phyloP scores from a whole-genome alignment of 306 rosid species.

The Vigna angularis region DNA sequence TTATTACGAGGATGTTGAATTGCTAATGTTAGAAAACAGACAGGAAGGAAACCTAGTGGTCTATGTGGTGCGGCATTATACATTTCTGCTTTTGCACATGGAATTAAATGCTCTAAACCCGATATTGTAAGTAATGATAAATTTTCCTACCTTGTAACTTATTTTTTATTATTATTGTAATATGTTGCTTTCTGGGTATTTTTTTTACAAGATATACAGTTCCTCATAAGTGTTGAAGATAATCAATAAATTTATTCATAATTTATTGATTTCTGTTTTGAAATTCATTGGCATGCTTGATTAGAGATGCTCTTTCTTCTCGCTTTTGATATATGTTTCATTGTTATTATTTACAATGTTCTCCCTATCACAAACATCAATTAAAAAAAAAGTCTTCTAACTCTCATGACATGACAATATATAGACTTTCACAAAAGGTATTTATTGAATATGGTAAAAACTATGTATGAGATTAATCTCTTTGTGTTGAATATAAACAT shows the following conservation, averaged over 20 bases:
- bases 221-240: constrained; percentile 5
- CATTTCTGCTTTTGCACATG: constrained; percentile 79
- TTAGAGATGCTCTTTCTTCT: neutral
- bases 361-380: no score
- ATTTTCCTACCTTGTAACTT: constrained; percentile 20
- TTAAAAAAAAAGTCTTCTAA: no score
- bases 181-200: neutral
- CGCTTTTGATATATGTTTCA: neutral
- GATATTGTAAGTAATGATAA: constrained; percentile 71
- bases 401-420: no score
- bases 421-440: no score
- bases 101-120: constrained; percentile 64
- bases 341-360: neutral
- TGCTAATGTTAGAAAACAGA: constrained; percentile 55
- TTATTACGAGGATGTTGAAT: constrained; percentile 7
- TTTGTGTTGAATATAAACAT: no score
- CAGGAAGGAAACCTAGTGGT: constrained; percentile 96
- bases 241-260: neutral
- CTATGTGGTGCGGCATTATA: constrained; percentile 91
- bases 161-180: constrained; percentile 16
- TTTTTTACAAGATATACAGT: neutral
- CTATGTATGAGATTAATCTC: no score
- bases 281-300: neutral
- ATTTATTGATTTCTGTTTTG: neutral
- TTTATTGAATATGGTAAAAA: no score